These are phyloP conservation scores for Colletotrichum kahawae DNA, from an alignment of 2,329 filamentous ascomycete genomes.

Conservation along the genomic window DNA sequence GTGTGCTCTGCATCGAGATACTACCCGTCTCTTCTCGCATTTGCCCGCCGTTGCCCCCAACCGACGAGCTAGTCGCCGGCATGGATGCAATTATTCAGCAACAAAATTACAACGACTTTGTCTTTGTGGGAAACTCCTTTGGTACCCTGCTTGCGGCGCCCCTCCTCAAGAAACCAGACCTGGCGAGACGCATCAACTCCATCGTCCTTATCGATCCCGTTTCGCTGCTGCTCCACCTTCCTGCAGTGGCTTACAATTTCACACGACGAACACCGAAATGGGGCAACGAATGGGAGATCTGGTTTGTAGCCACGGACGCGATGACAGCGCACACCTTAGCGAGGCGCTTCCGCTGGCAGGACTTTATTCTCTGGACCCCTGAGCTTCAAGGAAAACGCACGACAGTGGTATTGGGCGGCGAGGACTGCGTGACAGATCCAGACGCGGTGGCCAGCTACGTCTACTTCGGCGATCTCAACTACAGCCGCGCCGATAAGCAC, in stretches of 20 bases:
- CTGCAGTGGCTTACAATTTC: conserved; percentile 76
- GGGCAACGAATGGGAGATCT: conserved; percentile 73
- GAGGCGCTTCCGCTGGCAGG: conserved; percentile 73
- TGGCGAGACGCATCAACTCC: conserved; percentile 50
- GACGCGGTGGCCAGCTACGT: conserved; percentile 29
- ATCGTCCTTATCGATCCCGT: conserved; percentile 65
- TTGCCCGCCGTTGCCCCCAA: conserved; percentile 42
- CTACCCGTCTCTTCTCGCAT: conserved; percentile 69
- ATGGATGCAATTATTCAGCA: conserved; percentile 55
- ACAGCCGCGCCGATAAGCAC: conserved; percentile 14
- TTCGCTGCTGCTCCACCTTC: conserved; percentile 71
- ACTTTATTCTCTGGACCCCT: conserved; percentile 74
- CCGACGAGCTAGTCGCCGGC: conserved; percentile 20
- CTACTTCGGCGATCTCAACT: conserved; percentile 25
- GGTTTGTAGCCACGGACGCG: conserved; percentile 74
- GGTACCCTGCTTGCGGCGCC: conserved; percentile 65
- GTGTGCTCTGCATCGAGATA: conserved; percentile 70
- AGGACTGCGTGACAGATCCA: conserved; percentile 27
- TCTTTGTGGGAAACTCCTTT: conserved; percentile 69
- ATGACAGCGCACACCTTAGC: conserved; percentile 68
- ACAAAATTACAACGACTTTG: conserved; percentile 63
- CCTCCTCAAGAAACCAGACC: conserved; percentile 40
- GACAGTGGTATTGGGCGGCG: conserved; percentile 27
- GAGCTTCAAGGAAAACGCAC: conserved; percentile 50
- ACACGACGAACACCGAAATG: conserved; percentile 54